phyloP scores from a whole-genome alignment of 2,329 filamentous ascomycete species.

The Amylocarpus encephaloides region DNA sequence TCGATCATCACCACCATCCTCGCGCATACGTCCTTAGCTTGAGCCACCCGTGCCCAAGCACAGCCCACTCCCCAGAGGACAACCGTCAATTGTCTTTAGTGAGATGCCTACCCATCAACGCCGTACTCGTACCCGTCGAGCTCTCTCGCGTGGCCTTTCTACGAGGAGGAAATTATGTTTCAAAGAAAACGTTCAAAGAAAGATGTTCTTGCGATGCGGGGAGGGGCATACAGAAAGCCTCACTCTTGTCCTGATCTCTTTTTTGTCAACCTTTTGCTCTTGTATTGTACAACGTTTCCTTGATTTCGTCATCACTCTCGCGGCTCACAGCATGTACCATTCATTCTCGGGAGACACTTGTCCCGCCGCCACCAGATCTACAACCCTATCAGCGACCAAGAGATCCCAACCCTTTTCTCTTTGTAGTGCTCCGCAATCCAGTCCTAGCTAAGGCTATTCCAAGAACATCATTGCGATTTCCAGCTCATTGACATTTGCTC shows the following conservation, averaged over 20 bases:
- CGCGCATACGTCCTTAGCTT: not conserved
- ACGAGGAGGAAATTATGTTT: not conserved
- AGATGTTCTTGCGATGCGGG: too few relatives aligned
- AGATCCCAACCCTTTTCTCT: not conserved
- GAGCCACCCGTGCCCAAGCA: not conserved
- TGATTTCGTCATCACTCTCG: not conserved
- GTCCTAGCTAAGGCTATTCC: not conserved
- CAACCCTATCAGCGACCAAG: constrained; percentile 2
- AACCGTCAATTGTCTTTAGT: not conserved
- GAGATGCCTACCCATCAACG: not conserved
- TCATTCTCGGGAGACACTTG: not conserved
- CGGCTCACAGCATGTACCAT: not conserved
- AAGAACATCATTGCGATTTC: not conserved
- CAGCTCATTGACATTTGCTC: too few relatives aligned
- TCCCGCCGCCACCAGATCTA: constrained; percentile 3
- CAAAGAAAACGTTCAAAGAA: too few relatives aligned
- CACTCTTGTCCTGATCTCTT: not conserved
- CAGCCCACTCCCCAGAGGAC: not conserved
- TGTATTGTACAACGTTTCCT: not conserved
- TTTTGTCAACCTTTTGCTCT: not conserved
- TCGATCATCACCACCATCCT: not conserved
- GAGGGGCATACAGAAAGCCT: too few relatives aligned
- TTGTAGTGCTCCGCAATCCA: not conserved
- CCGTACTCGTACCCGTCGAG: not conserved
- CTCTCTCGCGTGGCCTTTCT: not conserved